These are phyloP conservation scores for Drosera spatulata DNA, from an alignment of 179 eudicot species.

Conservation along the genomic window DNA sequence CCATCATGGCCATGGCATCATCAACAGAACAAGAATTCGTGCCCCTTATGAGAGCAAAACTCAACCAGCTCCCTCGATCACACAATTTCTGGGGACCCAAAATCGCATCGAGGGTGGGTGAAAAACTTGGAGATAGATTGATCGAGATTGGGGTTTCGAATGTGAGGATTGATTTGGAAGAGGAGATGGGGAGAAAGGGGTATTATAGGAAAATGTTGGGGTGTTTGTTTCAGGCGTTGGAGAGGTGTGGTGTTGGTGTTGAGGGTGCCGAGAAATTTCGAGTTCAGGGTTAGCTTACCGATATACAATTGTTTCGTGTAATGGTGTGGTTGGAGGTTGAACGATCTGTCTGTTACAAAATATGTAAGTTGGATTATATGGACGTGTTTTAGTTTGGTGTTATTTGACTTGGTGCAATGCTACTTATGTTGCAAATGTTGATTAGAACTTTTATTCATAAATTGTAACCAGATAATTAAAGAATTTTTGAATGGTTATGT, in stretches of 20 bases:
- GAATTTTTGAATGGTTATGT: too few relatives aligned
- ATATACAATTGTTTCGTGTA: too few relatives aligned
- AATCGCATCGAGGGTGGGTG: conserved; percentile 52
- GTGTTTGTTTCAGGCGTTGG: conserved; percentile 44
- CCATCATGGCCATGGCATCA: conserved; percentile 77
- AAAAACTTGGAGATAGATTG: conserved; percentile 54
- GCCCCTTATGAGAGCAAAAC: conserved; percentile 29
- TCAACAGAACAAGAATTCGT: conserved; percentile 63
- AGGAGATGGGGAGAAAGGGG: conserved; percentile 43
- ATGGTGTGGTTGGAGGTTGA: too few relatives aligned
- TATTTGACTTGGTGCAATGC: not conserved
- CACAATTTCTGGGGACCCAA: conserved; percentile 44
- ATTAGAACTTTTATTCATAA: too few relatives aligned
- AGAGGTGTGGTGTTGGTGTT: conserved; percentile 30
- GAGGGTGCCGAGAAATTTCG: conserved; percentile 39
- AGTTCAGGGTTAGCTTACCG: conserved; percentile 11
- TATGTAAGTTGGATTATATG: not conserved
- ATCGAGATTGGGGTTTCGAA: conserved; percentile 34
- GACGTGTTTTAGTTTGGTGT: not conserved
- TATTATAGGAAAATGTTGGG: conserved; percentile 34
- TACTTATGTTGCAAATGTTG: not conserved
- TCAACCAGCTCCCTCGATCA: conserved; percentile 41
- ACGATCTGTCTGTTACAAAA: too few relatives aligned
- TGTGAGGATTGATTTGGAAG: conserved; percentile 29
- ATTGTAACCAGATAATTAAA: too few relatives aligned